These are phyloP conservation scores for Dioszegia crocea DNA, from an alignment of 768 basidiomycete genomes.

Conservation along the genomic window DNA sequence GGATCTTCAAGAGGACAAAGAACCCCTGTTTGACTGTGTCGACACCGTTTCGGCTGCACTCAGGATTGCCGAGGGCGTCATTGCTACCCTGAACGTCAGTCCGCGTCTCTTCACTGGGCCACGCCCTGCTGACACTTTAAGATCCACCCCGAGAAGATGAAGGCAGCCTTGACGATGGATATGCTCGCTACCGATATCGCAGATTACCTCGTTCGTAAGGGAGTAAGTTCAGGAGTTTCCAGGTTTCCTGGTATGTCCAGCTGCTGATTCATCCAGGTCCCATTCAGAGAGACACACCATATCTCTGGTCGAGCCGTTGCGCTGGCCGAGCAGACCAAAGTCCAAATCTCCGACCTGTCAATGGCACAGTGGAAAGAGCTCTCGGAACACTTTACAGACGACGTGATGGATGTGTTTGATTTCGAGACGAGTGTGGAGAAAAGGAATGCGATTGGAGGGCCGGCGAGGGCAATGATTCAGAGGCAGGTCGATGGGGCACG, in stretches of 20 bases:
- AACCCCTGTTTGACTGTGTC: conserved; percentile 89
- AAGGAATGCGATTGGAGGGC: conserved; percentile 84
- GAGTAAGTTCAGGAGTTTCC: conserved; percentile 75
- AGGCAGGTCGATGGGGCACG: conserved; percentile 78
- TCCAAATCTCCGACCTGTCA: conserved; percentile 75
- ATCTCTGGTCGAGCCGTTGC: conserved; percentile 95
- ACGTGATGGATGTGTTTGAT: conserved; percentile 80
- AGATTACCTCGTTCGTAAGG: conserved; percentile 97
- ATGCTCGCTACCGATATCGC: conserved; percentile 98
- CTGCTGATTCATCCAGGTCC: conserved; percentile 62
- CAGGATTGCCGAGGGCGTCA: conserved; percentile 88
- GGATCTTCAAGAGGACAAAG: conserved; percentile 97
- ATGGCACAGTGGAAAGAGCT: conserved; percentile 74
- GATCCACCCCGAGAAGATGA: conserved; percentile 90
- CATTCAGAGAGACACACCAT: conserved; percentile 98
- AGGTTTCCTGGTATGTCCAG: too few relatives aligned
- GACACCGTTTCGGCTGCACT: conserved; percentile 84
- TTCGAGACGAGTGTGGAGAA: conserved; percentile 95
- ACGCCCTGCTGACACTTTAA: conserved; percentile 42
- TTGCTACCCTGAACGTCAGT: conserved; percentile 79
- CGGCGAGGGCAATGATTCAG: conserved; percentile 75
- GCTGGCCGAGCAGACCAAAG: conserved; percentile 75
- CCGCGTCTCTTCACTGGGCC: not conserved
- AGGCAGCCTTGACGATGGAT: conserved; percentile 85
- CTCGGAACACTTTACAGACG: conserved; percentile 70